Conservation (phyloP, 331 rosid genomes). For the Telfairia occidentalis region DNA sequence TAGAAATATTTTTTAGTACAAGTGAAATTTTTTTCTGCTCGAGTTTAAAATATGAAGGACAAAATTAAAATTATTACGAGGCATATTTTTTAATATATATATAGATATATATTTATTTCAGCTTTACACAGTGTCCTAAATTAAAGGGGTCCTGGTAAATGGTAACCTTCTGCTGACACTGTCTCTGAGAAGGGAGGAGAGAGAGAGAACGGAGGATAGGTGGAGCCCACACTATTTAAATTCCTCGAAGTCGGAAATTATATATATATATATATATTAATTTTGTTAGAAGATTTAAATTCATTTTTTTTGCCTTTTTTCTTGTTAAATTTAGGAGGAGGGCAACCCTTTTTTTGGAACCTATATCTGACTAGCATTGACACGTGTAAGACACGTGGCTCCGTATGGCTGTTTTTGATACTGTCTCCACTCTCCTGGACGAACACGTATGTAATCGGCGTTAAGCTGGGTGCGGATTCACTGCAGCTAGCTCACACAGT, state of each 20-base stretch:
- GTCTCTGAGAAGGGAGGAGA: background rate
- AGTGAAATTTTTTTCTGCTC: too few relatives aligned
- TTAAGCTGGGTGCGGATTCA: background rate
- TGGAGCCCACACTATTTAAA: background rate
- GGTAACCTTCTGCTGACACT: conserved; percentile 3
- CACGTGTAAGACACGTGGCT: conserved; percentile 9
- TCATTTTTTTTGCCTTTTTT: background rate
- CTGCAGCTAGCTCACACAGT: background rate
- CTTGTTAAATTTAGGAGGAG: background rate
- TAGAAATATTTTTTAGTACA: too few relatives aligned
- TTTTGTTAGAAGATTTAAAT: background rate
- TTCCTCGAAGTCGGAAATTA: conserved; percentile 6
- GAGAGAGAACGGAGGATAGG: background rate
- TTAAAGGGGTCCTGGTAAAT: background rate
- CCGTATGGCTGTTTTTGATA: background rate
- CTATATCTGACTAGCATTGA: background rate
- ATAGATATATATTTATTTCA: background rate
- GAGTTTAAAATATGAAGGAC: background rate
- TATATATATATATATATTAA: background rate
- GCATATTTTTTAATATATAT: too few relatives aligned
- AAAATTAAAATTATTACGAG: too few relatives aligned
- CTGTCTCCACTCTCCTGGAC: background rate
- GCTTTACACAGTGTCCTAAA: background rate
- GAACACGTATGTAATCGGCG: background rate
- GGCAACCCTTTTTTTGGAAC: background rate